Conservation (phyloP, 148 eudicot species). For the Rhododendron vialii region DNA sequence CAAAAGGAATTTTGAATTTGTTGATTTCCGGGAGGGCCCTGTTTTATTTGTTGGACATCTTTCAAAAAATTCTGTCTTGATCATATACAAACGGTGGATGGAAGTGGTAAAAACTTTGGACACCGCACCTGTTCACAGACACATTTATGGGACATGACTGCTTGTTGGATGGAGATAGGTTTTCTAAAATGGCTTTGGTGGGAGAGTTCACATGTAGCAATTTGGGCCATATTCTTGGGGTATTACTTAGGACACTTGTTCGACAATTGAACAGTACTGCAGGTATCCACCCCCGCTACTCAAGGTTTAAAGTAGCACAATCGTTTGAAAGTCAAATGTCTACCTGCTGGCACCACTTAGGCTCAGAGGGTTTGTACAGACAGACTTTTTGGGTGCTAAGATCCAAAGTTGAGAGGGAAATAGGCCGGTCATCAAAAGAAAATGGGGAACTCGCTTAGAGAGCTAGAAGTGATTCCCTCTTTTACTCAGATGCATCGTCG, state of each 20-base stretch:
- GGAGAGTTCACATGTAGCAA: slow-evolving; percentile 21
- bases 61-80: slow-evolving; percentile 59
- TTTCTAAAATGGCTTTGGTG: slow-evolving; percentile 17
- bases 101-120: slow-evolving; percentile 66
- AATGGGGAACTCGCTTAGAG: neutral
- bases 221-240: neutral
- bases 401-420: neutral
- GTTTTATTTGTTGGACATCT: slow-evolving; percentile 79
- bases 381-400: neutral
- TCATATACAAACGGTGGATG: slow-evolving; percentile 90
- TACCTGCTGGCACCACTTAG: neutral
- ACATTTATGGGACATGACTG: slow-evolving; percentile 67
- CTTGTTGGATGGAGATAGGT: neutral
- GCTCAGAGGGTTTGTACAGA: neutral
- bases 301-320: neutral
- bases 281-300: neutral
- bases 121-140: slow-evolving; percentile 80
- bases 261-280: neutral
- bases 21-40: slow-evolving; percentile 54
- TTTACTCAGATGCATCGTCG: neutral
- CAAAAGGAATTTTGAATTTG: slow-evolving; percentile 53
- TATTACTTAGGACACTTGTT: neutral
- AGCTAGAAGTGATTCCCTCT: neutral
- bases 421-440: neutral
- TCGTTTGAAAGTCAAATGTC: neutral